phyloP scores from a whole-genome alignment of 2,329 filamentous ascomycete species.

The Diaporthe caulivora region DNA sequence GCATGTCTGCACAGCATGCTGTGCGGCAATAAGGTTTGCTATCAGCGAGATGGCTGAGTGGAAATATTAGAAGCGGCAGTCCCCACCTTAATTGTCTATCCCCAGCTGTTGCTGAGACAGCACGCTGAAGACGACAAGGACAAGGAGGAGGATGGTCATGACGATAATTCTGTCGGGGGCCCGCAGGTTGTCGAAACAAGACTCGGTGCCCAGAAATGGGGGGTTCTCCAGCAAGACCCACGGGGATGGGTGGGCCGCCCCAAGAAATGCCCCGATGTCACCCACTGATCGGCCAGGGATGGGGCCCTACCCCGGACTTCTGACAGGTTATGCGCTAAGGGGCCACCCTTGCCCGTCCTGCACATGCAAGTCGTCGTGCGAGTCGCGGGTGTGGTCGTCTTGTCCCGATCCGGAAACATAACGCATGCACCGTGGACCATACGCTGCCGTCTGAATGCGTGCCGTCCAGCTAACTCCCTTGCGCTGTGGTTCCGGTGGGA shows the following conservation, averaged over 20 bases:
- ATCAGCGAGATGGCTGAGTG: not conserved
- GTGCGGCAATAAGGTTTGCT: not conserved
- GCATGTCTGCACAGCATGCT: not conserved
- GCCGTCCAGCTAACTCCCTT: not conserved
- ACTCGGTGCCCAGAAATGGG: slow-evolving; percentile 25
- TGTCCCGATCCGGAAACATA: not conserved
- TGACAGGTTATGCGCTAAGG: slow-evolving; percentile 2
- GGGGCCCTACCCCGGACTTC: slow-evolving; percentile 15
- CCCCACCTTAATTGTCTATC: too few relatives aligned
- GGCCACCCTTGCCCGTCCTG: not conserved
- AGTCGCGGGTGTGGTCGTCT: slow-evolving; percentile 1
- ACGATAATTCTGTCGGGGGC: not conserved
- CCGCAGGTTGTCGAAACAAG: slow-evolving; percentile 25
- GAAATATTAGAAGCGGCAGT: not conserved
- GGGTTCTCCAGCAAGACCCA: slow-evolving; percentile 8
- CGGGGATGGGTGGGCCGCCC: not conserved
- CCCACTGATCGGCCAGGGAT: slow-evolving; percentile 11
- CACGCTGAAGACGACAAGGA: not conserved
- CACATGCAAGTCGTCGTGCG: slow-evolving; percentile 11
- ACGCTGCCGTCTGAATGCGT: not conserved
- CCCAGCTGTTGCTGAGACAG: not conserved
- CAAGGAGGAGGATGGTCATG: not conserved
- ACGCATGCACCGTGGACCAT: not conserved
- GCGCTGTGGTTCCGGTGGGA: too few relatives aligned
- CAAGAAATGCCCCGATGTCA: slow-evolving; percentile 19